Evolutionary conservation across 1,284 basidiomycete genomes (phyloP).

Genomic region (Boletus nobilissimus): DNA sequence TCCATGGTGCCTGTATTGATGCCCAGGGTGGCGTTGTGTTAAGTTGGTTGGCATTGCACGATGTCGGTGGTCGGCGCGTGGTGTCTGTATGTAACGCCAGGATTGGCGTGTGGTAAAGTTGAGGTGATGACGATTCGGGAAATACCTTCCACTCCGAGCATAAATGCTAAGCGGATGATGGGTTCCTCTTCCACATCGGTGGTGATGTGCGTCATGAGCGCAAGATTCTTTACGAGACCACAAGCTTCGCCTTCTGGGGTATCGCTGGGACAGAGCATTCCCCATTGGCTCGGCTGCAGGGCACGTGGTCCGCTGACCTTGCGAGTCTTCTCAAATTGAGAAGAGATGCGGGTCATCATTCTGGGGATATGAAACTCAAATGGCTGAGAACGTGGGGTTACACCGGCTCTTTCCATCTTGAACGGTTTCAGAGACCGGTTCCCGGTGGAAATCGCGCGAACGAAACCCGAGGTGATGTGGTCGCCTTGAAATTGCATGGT

Average conservation of each 20-base stretch:
- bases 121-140: conserved; percentile 35
- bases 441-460: conserved; percentile 97
- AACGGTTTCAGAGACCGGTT: conserved; percentile 99
- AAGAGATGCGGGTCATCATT: conserved; percentile 99
- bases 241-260: conserved; percentile 99
- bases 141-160: conserved; percentile 93
- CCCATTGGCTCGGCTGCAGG: conserved; percentile 99
- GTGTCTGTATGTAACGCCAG: too few species aligned
- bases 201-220: conserved; percentile 99
- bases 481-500: conserved; percentile 95
- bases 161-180: conserved; percentile 88
- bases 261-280: conserved; percentile 97
- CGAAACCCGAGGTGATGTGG: conserved; percentile 95
- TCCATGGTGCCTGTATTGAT: too few species aligned
- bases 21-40: too few species aligned
- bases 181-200: conserved; percentile 98
- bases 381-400: conserved; percentile 98
- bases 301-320: conserved; percentile 99
- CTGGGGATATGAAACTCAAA: conserved; percentile 97
- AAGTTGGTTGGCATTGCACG: too few species aligned
- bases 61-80: too few species aligned
- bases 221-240: conserved; percentile 98
- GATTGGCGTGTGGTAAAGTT: too few species aligned
- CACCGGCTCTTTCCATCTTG: conserved; percentile 99
- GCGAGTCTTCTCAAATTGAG: conserved; percentile 99